Percentiles rank a stretch among this genome's conserved stretches.
These are phyloP conservation scores for Schizophyllum commune DNA, from an alignment of 1,284 basidiomycete species.

Conservation along the genomic window DNA sequence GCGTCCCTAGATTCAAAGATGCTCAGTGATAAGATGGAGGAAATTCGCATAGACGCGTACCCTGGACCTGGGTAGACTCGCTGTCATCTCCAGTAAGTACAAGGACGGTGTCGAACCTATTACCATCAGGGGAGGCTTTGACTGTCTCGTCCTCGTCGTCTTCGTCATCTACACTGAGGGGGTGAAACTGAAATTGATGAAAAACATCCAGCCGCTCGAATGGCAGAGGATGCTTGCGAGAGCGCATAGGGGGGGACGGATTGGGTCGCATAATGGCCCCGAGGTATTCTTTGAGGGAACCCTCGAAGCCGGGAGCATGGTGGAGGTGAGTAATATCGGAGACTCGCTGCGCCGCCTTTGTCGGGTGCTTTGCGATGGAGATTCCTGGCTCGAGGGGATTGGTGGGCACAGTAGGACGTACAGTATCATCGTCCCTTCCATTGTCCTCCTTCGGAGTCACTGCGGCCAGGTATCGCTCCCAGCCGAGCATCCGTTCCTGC, in stretches of 20 bases:
- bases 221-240: background rate
- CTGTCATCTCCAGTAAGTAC: background rate
- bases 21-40: background rate
- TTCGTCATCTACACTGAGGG: background rate
- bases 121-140: background rate
- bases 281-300: no score
- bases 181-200: background rate
- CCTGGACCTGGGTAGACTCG: background rate
- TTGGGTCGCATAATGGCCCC: background rate
- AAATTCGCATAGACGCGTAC: background rate
- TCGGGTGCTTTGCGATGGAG: no score
- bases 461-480: background rate
- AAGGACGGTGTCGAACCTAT: constrained; percentile 1
- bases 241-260: background rate
- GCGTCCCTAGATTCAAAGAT: background rate
- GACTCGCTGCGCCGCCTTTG: no score
- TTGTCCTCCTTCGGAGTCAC: background rate
- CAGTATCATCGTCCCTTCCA: background rate
- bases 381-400: no score
- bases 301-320: no score
- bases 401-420: no score
- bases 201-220: background rate
- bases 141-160: background rate
- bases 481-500: constrained; percentile 17
- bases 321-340: no score